These are phyloP conservation scores for Piper longum DNA, from an alignment of 164 flowering plant genomes.

Conservation along the genomic window DNA sequence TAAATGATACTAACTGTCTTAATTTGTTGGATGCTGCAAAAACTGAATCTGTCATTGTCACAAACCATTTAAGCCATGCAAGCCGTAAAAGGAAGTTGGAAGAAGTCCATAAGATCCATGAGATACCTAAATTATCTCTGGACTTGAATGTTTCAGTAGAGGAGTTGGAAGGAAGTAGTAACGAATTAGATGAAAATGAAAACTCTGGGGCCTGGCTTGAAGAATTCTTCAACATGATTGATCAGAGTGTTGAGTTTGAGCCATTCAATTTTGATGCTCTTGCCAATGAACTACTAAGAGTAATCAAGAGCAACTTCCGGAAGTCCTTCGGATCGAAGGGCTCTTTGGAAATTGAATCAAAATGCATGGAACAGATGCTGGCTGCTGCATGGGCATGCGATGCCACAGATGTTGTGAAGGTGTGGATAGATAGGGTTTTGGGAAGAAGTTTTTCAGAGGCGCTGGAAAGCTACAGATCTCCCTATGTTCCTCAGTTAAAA, in stretches of 20 bases:
- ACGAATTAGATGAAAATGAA: slow-evolving; percentile 19
- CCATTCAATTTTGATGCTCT: slow-evolving; percentile 63
- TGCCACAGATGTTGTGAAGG: slow-evolving; percentile 17
- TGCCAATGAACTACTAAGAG: slow-evolving; percentile 23
- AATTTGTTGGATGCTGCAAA: slow-evolving; percentile 4
- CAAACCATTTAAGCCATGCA: slow-evolving; percentile 1
- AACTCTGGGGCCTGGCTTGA: slow-evolving; percentile 50
- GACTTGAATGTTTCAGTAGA: slow-evolving; percentile 81
- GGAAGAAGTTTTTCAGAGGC: slow-evolving; percentile 39
- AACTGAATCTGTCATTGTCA: neutral
- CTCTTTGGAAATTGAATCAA: slow-evolving; percentile 44
- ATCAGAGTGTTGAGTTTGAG: slow-evolving; percentile 37
- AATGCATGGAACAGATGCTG: slow-evolving; percentile 63
- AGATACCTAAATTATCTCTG: slow-evolving; percentile 23
- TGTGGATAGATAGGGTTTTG: slow-evolving; percentile 59
- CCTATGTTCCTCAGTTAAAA: slow-evolving; percentile 24
- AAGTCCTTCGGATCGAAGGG: slow-evolving; percentile 24
- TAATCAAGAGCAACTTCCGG: slow-evolving; percentile 22
- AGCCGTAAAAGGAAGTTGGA: slow-evolving; percentile 49
- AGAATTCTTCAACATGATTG: slow-evolving; percentile 29
- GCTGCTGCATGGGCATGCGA: slow-evolving; percentile 53
- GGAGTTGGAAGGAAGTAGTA: slow-evolving; percentile 21
- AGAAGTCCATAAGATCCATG: slow-evolving; percentile 12
- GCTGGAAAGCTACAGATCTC: slow-evolving; percentile 19
- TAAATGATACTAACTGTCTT: slow-evolving; percentile 2